Base-by-base conservation (phyloP, 2,329 filamentous ascomycete species). In the Aspergillus latus region DNA sequence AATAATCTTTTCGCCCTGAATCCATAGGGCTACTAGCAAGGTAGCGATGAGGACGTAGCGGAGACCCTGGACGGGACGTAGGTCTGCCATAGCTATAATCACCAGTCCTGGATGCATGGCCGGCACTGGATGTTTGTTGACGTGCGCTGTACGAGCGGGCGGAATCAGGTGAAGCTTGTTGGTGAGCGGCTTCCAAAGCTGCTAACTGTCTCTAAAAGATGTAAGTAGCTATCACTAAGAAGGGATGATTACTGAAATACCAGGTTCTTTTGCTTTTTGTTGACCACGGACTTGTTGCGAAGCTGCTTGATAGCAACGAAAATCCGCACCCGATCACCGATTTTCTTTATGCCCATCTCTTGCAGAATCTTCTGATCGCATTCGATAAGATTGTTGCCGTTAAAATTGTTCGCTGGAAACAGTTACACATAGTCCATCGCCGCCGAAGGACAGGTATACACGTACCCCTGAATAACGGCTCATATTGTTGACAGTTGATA, bases 281-380 rank as follows among this genome's bases (percentile, higher is more conserved):
- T 90, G 57, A 88, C 84, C 64, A 88, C 88, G 4, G 88, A 84
- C 72, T 86, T 90, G 54, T 87, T 91, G 62, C 90, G 82, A 55
- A 94, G 79, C 72, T 91, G 89, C 77, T 93, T 93, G 70, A 93
- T 92, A 63, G 88, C 87, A 60, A 92, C 82, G 67, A 91, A 92
- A 59, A 99, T 88, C 61, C 93, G 89, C 36, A 99, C 93, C 52
- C 94, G 87, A 74, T 99, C 94, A 62, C 94, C 94, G 62, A 99
- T 90, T 76, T 97, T 99, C 65, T 96, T 95, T 65, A 99, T 93
- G 43, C 94, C 94, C 85, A 99, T 96, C 74, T 99, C 94, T 74
- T 96, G 95, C 61, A 99, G 82, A 40, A 96, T 91, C 54, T 92
- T 88, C 79, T 96, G 95, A 75, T 99, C 94, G 82, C 97, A 93